Conservation (phyloP, 345 rosid species). For the rapeseed (Brassica napus) region DNA sequence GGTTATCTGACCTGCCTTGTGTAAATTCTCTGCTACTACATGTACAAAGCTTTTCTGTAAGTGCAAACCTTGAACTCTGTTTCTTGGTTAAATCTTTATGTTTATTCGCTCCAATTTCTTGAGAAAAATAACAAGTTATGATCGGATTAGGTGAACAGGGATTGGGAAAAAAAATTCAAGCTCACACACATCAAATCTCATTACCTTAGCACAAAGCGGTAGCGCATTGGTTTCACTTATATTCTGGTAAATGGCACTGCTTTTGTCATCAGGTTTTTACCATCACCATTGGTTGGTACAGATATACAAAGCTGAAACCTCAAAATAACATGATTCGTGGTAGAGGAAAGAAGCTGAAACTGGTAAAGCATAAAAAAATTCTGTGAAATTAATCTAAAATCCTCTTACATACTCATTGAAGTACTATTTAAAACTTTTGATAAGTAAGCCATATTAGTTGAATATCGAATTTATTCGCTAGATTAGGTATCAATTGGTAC, state of each 20-base stretch:
- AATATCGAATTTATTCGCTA: background rate
- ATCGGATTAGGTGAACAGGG: background rate
- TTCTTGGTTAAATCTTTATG: too few species aligned
- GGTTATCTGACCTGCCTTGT: background rate
- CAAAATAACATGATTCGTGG: conserved; percentile 84
- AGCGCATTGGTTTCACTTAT: background rate
- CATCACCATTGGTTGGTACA: conserved; percentile 99
- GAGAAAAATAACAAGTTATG: too few species aligned
- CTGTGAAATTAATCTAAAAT: background rate
- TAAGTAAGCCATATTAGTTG: background rate
- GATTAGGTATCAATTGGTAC: background rate
- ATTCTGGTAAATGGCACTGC: conserved; percentile 5
- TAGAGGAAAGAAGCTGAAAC: conserved; percentile 66
- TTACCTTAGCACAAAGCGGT: background rate
- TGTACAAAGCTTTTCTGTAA: too few species aligned
- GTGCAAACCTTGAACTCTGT: background rate
- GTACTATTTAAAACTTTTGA: background rate
- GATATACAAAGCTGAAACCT: conserved; percentile 61
- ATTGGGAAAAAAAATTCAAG: background rate
- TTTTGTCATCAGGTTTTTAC: conserved; percentile 71
- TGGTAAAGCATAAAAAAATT: conserved; percentile 43
- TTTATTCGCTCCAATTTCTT: too few species aligned
- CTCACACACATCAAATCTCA: background rate
- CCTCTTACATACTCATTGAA: background rate
- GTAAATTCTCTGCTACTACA: background rate